Evolutionary conservation across 441 rosid species (phyloP), one percentile per base, ranked within the genome.

Genomic region (Croton setiger): DNA sequence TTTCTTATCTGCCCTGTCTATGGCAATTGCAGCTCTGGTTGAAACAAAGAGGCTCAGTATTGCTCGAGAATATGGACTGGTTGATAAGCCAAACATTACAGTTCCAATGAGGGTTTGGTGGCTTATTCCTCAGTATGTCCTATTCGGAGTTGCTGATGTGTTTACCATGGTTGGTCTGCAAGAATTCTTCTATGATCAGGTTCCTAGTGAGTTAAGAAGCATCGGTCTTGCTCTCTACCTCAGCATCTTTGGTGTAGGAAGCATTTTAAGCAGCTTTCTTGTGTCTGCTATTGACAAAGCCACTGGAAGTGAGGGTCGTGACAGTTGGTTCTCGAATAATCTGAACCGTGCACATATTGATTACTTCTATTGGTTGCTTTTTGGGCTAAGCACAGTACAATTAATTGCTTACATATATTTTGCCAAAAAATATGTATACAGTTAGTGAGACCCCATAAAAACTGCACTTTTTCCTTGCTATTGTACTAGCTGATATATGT

Each of bases 51-150:
- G 96, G 72, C 91, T 88, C 5, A 58, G 72, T 77, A 84, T 79
- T 21, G 91, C 87, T 23, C 60, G 69, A 44, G 79, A 81, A 15
- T 59, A 75, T 37, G 86, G 86, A 15, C 75, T 83, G 7, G 14
- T 81, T 0, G 86, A 85, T 66, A 63, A 88, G 6, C 88, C 93
- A 35, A 75, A 80, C 6, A 84, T 63, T 10, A 80, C 84, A 2
- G 73, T 86, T 76, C 91, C 92, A n/a, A 85, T 87, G 89, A 87
- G 87, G 52, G 75, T 87, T 21, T 85, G 88, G 86, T 90, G 94
- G 94, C 54, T 90, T 74, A 64, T 84, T 71, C 94, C 97, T 63
- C 91, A 85, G 55, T 84, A 85, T 63, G 68, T 83, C 6, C 48
- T 88, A 52, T 74, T 52, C 1, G 94, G 92, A 39, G 59, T 86